phyloP scores from a whole-genome alignment of 257 asterid genomes.

The Solanum clarkiae region DNA sequence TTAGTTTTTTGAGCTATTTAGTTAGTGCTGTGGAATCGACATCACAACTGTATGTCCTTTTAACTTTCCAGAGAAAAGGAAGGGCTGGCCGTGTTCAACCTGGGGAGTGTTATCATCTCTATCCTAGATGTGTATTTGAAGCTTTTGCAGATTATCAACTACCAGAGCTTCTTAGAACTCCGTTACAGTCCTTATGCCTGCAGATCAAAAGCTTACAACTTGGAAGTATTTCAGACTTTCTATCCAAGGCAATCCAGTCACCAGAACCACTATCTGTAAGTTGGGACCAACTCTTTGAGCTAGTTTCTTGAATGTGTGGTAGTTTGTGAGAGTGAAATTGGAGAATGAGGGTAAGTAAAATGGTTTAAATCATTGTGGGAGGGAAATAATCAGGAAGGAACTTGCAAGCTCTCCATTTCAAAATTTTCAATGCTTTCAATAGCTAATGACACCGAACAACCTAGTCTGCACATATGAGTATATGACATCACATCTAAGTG shows the following conservation, averaged over 20 bases:
- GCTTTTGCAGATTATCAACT: conserved; percentile 86
- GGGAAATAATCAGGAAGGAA: not conserved
- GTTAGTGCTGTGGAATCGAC: not conserved
- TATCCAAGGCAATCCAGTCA: conserved; percentile 80
- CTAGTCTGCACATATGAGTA: not conserved
- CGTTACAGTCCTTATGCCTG: conserved; percentile 86
- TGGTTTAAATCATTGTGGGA: not conserved
- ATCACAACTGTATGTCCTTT: not conserved
- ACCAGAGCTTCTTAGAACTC: conserved; percentile 96
- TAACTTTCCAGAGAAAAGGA: conserved; percentile 69
- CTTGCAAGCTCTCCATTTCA: not conserved
- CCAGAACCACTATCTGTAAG: conserved; percentile 89
- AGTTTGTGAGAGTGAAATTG: not conserved
- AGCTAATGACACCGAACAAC: not conserved
- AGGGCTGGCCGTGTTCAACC: conserved; percentile 99
- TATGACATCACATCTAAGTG: not conserved
- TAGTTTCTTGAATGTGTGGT: not conserved
- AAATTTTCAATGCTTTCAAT: not conserved
- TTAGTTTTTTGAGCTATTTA: not conserved
- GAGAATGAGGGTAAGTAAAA: not conserved
- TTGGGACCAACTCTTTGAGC: not conserved
- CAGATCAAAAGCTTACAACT: conserved; percentile 92
- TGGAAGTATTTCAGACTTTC: conserved; percentile 77
- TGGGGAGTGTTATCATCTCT: conserved; percentile 95
- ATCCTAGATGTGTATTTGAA: conserved; percentile 79